Evolutionary conservation across 371 early-diverging fungal genomes (phyloP).

Genomic region (Cladochytrium tenue): DNA sequence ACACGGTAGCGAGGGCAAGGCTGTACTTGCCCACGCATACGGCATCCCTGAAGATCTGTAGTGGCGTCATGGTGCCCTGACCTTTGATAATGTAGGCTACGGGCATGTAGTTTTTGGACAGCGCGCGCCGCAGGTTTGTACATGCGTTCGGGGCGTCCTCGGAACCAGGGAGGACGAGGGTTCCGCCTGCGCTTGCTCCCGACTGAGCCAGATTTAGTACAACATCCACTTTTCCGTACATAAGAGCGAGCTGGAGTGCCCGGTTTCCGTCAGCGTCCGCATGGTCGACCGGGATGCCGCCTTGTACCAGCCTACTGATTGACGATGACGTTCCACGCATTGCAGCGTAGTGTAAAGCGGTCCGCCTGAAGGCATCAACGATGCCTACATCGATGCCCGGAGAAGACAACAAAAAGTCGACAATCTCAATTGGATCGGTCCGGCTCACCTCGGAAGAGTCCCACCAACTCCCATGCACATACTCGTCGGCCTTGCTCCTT

Average conservation of each 20-base stretch:
- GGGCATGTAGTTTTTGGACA: constrained; percentile 43
- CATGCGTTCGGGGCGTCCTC: constrained; percentile 24
- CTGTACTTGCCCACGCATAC: constrained; percentile 50
- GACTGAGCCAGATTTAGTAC: constrained; percentile 53
- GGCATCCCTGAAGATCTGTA: constrained; percentile 51
- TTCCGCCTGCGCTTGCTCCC: constrained; percentile 38
- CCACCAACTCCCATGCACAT: constrained; percentile 4
- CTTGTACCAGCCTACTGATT: constrained; percentile 43
- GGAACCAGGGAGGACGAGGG: constrained; percentile 36
- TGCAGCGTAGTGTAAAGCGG: constrained; percentile 65
- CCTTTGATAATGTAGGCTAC: constrained; percentile 59
- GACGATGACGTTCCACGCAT: constrained; percentile 60
- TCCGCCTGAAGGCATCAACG: constrained; percentile 40
- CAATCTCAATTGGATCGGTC: constrained; percentile 61
- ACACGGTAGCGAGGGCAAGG: constrained; percentile 49
- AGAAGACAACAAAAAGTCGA: constrained; percentile 39
- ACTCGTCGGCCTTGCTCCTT: constrained; percentile 12
- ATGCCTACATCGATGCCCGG: constrained; percentile 19
- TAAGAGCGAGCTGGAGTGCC: constrained; percentile 52
- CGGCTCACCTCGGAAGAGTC: constrained; percentile 10
- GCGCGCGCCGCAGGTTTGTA: constrained; percentile 41
- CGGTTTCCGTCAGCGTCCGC: constrained; percentile 54
- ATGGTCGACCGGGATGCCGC: constrained; percentile 39
- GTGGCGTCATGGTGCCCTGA: constrained; percentile 25
- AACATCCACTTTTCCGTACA: constrained; percentile 55